A percentile compares a stretch with the other conserved stretches of the same genome.
Evolutionary conservation across 2,329 filamentous ascomycete genomes (phyloP).

Genomic region (Fusarium transvaalense): DNA sequence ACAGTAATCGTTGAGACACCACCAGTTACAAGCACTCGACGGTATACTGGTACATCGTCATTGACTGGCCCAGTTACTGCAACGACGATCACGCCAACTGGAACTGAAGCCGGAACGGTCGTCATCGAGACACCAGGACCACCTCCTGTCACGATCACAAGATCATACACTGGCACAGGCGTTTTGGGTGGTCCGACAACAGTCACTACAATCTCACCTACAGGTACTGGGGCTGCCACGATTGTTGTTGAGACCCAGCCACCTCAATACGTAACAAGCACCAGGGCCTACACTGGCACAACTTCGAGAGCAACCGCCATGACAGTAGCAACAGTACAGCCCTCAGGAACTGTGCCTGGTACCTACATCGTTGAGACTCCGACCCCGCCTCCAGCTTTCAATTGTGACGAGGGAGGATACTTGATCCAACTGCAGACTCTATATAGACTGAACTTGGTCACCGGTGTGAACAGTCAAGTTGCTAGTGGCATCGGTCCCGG

Average conservation of each 20-base stretch:
- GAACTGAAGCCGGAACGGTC: background rate
- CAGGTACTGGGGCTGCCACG: conserved; percentile 2
- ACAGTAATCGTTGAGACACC: conserved; percentile 6
- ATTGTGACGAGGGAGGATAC: conserved; percentile 24
- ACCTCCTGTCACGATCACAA: background rate
- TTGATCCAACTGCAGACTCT: conserved; percentile 22
- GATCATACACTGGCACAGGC: background rate
- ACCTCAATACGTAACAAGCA: background rate
- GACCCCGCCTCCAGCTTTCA: conserved; percentile 12
- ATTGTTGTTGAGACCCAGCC: conserved; percentile 16
- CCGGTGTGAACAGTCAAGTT: conserved; percentile 2
- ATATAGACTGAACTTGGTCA: conserved; percentile 7
- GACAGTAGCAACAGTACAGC: background rate
- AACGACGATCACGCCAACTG: conserved; percentile 1
- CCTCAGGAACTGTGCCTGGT: background rate
- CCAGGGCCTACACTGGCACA: conserved; percentile 4
- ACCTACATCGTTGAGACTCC: conserved; percentile 21
- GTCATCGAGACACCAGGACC: conserved; percentile 1
- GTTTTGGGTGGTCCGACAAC: background rate
- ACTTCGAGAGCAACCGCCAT: background rate
- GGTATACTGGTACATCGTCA: conserved; percentile 8
- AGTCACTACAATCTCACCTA: conserved; percentile 6
- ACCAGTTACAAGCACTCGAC: background rate
- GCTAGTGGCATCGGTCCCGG: conserved; percentile 2
- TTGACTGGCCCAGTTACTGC: background rate